Base-by-base conservation (phyloP, 2,329 filamentous ascomycete species). In the Metarhizium brunneum region DNA sequence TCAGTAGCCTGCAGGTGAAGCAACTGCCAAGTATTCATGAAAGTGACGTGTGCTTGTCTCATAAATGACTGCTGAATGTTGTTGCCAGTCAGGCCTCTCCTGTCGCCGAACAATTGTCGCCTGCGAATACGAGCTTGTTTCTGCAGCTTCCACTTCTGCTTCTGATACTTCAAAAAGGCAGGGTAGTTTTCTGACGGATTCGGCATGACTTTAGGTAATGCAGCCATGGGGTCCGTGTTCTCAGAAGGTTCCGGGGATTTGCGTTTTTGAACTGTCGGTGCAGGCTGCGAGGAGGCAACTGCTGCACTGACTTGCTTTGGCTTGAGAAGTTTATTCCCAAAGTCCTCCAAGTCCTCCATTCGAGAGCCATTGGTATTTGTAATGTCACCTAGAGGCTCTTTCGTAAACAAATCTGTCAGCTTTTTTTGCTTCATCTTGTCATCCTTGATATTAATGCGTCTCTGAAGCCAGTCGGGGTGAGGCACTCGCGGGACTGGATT, bases 361-460 rank as follows among this genome's bases (percentile, higher is more conserved):
- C 73, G 77, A 57, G 67, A 75, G 66, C 68, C 81, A 63, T 70
- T 83, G 69, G 78, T 69, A 81, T 95, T 73, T 67, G 82, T 78
- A 74, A 90, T 86, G 61, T 92, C 88, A 13, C 84, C 82, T 29
- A 95, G 70, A 0, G 90, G 87, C 49, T 78, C 83, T 68, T 87
- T 72, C 64, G 67, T 78, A 66, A 99, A 96, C 63, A 96, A 76
- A 65, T 97, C 94, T 0, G 92, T 99, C 77, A 99, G 87, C 74
- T 99, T 99, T 75, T 92, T 95, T 73, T 99, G 94, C 76, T 99
- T 96, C 79, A 97, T 87, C 68, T 87, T 92, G 73, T 99, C 94
- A 56, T 99, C 94, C 70, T 96, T 97, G 69, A 87, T 86, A 62
- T 94, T 90, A 71, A 99, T 96, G 54, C 92, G 82, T 57, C 90